Evolutionary conservation across 2,329 filamentous ascomycete species (phyloP).

Genomic region (Fusarium lyarnte): DNA sequence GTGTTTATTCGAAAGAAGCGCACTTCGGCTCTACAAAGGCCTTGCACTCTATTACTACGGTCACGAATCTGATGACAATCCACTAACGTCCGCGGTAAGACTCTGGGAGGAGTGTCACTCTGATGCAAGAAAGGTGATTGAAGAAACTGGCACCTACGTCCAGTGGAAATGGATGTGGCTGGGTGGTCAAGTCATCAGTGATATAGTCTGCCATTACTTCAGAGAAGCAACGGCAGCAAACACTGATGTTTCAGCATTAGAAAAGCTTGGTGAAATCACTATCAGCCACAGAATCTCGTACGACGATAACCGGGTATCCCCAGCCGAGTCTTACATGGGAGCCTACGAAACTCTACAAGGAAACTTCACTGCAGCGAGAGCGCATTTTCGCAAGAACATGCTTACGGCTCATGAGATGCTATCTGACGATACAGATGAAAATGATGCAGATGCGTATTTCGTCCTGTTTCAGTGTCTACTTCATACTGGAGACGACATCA

Average conservation of each 20-base stretch:
- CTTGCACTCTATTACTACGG: background rate
- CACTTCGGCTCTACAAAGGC: background rate
- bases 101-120: background rate
- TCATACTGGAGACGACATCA: background rate
- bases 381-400: background rate
- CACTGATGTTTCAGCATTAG: background rate
- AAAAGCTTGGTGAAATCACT: background rate
- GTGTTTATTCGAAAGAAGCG: background rate
- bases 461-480: background rate
- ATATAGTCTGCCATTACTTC: background rate
- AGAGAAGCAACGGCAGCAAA: background rate
- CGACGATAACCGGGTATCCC: background rate
- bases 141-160: background rate
- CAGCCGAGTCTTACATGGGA: background rate
- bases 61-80: background rate
- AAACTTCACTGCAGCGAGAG: background rate
- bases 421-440: background rate
- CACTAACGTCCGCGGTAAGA: background rate
- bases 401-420: background rate
- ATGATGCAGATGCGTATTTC: background rate
- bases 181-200: background rate
- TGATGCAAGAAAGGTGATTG: background rate
- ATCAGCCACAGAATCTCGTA: background rate
- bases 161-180: background rate
- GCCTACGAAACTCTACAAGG: background rate